These are phyloP conservation scores for Orobanche coerulescens DNA, from an alignment of 257 asterid genomes.

Conservation along the genomic window DNA sequence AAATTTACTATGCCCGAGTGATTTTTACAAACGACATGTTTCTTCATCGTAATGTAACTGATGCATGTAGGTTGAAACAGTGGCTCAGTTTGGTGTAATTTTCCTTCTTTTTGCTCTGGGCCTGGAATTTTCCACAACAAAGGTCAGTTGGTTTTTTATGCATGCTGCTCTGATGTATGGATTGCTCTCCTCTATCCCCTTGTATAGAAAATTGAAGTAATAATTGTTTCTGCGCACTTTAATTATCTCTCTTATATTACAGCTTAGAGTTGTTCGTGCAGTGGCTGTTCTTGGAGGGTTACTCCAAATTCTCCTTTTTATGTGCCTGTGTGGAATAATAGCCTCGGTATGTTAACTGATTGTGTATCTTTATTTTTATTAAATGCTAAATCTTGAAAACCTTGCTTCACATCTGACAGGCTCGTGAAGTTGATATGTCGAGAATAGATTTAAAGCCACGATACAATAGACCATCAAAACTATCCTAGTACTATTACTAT, in stretches of 20 bases:
- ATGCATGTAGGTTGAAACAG: slow-evolving; percentile 85
- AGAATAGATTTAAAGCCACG: not conserved
- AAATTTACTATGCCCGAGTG: not conserved
- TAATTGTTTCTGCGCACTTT: slow-evolving; percentile 15
- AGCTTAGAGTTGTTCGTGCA: slow-evolving; percentile 97
- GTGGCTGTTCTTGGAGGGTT: slow-evolving; percentile 98
- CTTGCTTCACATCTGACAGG: not conserved
- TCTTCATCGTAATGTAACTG: slow-evolving; percentile 18
- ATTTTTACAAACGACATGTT: slow-evolving; percentile 2
- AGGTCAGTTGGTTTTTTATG: slow-evolving; percentile 41
- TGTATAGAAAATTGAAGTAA: slow-evolving; percentile 14
- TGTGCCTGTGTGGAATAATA: slow-evolving; percentile 90
- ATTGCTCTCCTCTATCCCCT: not conserved
- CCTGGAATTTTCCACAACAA: slow-evolving; percentile 82
- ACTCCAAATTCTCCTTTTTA: slow-evolving; percentile 83
- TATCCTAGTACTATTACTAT: not conserved
- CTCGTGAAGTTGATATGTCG: not conserved
- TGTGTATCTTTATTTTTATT: slow-evolving; percentile 11
- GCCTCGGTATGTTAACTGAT: slow-evolving; percentile 56
- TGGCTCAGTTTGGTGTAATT: slow-evolving; percentile 98
- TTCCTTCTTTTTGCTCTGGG: slow-evolving; percentile 99
- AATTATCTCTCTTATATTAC: slow-evolving; percentile 19
- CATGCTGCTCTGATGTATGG: slow-evolving; percentile 15
- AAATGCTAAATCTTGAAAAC: slow-evolving; percentile 4
- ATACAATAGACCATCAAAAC: not conserved